These are phyloP conservation scores for Tulasnella sp. DNA, from an alignment of 768 basidiomycete genomes.

Conservation along the genomic window DNA sequence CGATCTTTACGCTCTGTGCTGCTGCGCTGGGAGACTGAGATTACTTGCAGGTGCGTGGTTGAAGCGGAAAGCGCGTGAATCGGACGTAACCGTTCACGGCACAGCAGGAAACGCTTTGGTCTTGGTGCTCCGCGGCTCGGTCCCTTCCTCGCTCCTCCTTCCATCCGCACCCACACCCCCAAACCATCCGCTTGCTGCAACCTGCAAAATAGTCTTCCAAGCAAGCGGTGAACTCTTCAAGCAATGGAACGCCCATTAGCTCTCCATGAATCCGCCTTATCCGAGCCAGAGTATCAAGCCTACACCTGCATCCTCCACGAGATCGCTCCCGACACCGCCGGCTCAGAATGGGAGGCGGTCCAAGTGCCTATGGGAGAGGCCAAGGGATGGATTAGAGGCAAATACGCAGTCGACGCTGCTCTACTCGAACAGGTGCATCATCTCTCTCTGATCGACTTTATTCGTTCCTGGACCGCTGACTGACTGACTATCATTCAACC, in stretches of 20 bases:
- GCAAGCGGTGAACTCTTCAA: neutral
- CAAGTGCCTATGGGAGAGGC: conserved; percentile 12
- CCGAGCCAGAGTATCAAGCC: conserved; percentile 11
- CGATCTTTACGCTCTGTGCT: neutral
- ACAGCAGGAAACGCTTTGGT: neutral
- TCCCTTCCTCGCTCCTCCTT: neutral
- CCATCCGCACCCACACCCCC: neutral
- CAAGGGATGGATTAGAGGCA: conserved; percentile 16
- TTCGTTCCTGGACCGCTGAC: neutral
- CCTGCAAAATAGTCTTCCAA: neutral
- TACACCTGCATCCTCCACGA: conserved; percentile 15
- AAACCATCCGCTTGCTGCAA: neutral
- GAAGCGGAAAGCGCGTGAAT: neutral
- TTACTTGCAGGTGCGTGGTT: neutral
- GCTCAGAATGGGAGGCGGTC: neutral
- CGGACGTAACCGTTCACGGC: neutral
- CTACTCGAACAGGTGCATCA: conserved; percentile 15
- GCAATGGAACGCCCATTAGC: conserved; percentile 14
- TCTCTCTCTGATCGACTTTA: neutral
- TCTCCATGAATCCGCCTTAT: conserved; percentile 14
- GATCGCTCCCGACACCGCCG: neutral
- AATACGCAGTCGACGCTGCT: conserved; percentile 16
- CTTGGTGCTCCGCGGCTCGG: neutral
- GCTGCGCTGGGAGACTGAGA: neutral
- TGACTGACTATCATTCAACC: neutral